phyloP scores from a whole-genome alignment of 129 eudicot genomes.

The Tagetes patula region DNA sequence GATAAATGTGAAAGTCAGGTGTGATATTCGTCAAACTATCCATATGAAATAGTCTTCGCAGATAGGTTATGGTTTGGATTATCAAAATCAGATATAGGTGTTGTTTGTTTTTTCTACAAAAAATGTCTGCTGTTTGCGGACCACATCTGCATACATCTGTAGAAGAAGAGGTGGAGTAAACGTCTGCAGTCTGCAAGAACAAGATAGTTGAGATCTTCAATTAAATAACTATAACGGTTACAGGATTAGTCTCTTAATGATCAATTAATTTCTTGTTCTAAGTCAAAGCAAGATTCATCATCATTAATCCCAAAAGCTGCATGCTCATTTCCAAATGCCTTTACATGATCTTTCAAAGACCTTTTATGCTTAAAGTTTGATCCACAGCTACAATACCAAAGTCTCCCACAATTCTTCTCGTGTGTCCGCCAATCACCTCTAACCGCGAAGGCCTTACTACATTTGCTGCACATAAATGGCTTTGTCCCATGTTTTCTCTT shows the following conservation, averaged over 20 bases:
- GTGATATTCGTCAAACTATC: no score
- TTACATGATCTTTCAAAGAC: conserved; percentile 77
- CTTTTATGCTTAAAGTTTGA: conserved; percentile 91
- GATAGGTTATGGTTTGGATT: no score
- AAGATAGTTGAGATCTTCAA: no score
- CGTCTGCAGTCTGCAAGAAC: no score
- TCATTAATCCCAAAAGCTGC: conserved; percentile 72
- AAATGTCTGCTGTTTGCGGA: no score
- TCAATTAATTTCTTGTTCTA: conserved; percentile 53
- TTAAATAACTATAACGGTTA: not conserved
- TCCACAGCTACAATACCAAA: conserved; percentile 85
- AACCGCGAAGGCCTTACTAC: conserved; percentile 82
- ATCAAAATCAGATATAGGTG: no score
- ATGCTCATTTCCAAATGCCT: conserved; percentile 82
- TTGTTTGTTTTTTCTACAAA: no score
- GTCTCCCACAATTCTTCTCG: conserved; percentile 89
- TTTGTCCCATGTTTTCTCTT: conserved; percentile 87
- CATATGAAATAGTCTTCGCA: no score
- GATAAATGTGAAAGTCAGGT: no score
- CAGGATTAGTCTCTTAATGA: conserved; percentile 41
- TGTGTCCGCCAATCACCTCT: conserved; percentile 93
- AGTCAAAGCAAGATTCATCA: conserved; percentile 41
- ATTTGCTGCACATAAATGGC: conserved; percentile 80
- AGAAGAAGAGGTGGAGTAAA: no score
- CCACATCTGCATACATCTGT: no score